These are phyloP conservation scores for Cryptococcus floricola DNA, from an alignment of 1,284 basidiomycete species.

Conservation along the genomic window DNA sequence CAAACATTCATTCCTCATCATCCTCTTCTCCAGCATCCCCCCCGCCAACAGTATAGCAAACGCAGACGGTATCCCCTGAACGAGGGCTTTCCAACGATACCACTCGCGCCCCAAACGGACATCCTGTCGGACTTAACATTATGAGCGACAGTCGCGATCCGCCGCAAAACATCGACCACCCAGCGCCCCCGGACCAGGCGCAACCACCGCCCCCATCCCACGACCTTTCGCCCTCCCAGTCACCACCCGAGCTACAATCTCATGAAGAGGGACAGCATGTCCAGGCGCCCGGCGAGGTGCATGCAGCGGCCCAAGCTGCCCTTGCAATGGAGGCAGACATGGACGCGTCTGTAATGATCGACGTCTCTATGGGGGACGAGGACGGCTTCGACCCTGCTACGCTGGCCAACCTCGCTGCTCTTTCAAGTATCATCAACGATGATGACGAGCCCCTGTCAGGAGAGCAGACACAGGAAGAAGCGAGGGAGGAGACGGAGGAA, in stretches of 20 bases:
- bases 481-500: constrained; percentile 2
- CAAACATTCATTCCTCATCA: neutral
- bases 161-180: neutral
- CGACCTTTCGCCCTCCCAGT: neutral
- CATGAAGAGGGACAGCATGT: neutral
- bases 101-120: neutral
- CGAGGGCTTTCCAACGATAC: neutral
- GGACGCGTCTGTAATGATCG: neutral
- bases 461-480: neutral
- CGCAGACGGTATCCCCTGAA: neutral
- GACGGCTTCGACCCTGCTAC: constrained; percentile 40
- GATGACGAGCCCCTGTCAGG: constrained; percentile 15
- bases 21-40: neutral
- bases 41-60: neutral
- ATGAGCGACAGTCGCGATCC: constrained; percentile 3
- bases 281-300: neutral
- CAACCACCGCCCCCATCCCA: neutral
- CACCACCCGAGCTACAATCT: neutral
- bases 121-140: neutral
- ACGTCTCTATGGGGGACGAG: constrained; percentile 13
- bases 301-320: neutral
- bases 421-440: constrained; percentile 30
- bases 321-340: constrained; percentile 1
- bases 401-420: constrained; percentile 42
- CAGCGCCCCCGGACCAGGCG: neutral